Evolutionary conservation across 2,329 filamentous ascomycete genomes (phyloP).

Genomic region (Apiospora saccharicola): DNA sequence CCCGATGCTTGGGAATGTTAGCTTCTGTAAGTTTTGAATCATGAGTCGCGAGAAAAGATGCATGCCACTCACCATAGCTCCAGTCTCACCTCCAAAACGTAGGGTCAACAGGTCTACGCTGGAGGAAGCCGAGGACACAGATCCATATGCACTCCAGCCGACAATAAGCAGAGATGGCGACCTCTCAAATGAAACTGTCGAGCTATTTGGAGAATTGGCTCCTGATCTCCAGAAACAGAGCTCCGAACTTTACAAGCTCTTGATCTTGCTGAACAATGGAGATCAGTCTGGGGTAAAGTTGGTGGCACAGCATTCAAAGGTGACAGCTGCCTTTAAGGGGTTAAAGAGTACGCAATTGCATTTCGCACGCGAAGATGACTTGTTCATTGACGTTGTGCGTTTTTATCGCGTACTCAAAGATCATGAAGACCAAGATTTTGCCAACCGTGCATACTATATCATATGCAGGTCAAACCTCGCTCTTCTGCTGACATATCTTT

Average conservation of each 20-base stretch:
- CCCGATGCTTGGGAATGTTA: not conserved
- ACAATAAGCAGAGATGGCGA: not conserved
- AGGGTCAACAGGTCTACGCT: not conserved
- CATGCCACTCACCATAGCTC: not conserved
- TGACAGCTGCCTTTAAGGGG: not conserved
- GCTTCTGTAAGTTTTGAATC: not conserved
- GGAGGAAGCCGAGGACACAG: not conserved
- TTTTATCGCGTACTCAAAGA: not conserved
- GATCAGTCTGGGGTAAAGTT: not conserved
- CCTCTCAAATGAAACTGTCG: not conserved
- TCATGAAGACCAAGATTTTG: not conserved
- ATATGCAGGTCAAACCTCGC: not conserved
- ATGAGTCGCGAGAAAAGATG: not conserved
- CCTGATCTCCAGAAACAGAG: not conserved
- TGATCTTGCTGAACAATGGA: constrained; percentile 3
- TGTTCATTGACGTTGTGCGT: not conserved
- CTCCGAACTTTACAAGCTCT: not conserved
- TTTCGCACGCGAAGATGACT: not conserved
- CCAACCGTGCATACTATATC: not conserved
- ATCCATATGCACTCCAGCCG: not conserved
- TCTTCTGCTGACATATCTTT: not conserved
- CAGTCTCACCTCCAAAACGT: not conserved
- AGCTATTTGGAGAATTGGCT: not conserved
- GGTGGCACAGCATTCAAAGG: not conserved
- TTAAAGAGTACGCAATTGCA: not conserved